Conservation (phyloP, 805 yeast genomes). For the Metschnikowia similis region DNA sequence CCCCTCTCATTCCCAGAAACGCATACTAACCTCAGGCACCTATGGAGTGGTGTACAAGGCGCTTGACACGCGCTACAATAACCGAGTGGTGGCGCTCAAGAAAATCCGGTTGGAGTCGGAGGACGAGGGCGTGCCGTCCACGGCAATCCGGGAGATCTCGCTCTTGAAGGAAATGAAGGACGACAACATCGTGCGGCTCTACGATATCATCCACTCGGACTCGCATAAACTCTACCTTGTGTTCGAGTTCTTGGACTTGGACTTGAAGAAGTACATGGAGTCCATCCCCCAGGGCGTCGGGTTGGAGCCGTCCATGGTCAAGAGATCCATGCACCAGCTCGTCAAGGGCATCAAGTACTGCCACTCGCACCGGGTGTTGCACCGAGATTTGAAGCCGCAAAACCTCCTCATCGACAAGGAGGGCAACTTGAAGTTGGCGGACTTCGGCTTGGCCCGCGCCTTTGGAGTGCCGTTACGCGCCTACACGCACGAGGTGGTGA, state of each 20-base stretch:
- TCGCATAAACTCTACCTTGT: slow-evolving; percentile 88
- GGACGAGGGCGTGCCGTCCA: slow-evolving; percentile 97
- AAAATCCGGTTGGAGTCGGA: slow-evolving; percentile 94
- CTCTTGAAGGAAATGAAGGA: slow-evolving; percentile 89
- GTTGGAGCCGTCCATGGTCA: slow-evolving; percentile 84
- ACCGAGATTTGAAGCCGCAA: slow-evolving; percentile 95
- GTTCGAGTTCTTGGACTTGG: slow-evolving; percentile 90
- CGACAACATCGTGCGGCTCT: slow-evolving; percentile 85
- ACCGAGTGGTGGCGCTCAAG: slow-evolving; percentile 92
- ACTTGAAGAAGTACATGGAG: slow-evolving; percentile 95
- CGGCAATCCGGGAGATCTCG: slow-evolving; percentile 95
- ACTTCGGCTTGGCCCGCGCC: slow-evolving; percentile 95
- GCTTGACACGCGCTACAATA: slow-evolving; percentile 79
- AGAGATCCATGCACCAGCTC: slow-evolving; percentile 87
- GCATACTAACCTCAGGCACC: slow-evolving; percentile 50
- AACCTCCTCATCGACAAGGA: slow-evolving; percentile 91
- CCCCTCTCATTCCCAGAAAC: neutral
- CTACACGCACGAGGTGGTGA: slow-evolving; percentile 96
- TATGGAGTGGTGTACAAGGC: slow-evolving; percentile 98
- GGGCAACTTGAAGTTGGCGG: slow-evolving; percentile 66
- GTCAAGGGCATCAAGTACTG: slow-evolving; percentile 89
- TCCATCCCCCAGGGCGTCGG: slow-evolving; percentile 87
- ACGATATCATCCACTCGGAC: slow-evolving; percentile 94
- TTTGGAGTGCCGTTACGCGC: slow-evolving; percentile 97
- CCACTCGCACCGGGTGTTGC: slow-evolving; percentile 90